Conservation (phyloP, 148 eudicot genomes). For the Talinum fruticosum region DNA sequence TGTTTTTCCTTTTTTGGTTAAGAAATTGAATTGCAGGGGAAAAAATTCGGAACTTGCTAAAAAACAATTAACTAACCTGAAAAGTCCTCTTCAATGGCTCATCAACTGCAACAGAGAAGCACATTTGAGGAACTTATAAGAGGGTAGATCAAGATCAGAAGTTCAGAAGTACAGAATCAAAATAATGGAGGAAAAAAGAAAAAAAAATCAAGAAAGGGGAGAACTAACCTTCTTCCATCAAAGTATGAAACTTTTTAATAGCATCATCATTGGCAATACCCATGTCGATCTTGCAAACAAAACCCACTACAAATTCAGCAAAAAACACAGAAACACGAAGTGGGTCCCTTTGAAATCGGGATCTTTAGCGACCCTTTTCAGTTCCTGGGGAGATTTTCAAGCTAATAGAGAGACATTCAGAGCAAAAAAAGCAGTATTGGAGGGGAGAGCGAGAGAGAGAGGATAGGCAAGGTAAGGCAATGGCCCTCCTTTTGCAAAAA, state of each 20-base stretch:
- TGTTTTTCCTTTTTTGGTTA: background rate
- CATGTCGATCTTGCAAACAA: constrained; percentile 25
- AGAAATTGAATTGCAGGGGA: background rate
- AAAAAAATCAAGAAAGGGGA: background rate
- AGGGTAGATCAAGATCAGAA: constrained; percentile 32
- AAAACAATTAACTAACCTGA: constrained; percentile 34
- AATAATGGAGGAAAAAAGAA: background rate
- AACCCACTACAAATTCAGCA: constrained; percentile 8
- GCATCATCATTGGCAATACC: constrained; percentile 52
- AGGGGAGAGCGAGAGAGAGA: too few species aligned
- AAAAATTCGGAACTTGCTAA: background rate
- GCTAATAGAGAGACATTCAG: background rate
- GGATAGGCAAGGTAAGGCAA: background rate
- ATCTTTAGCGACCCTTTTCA: constrained; percentile 26
- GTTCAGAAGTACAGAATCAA: background rate
- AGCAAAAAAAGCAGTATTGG: background rate
- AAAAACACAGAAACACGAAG: constrained; percentile 12
- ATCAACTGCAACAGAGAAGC: constrained; percentile 39
- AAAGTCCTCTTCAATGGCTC: constrained; percentile 48
- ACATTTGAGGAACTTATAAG: constrained; percentile 2
- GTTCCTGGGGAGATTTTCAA: background rate
- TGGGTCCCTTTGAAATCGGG: constrained; percentile 18
- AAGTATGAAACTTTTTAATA: constrained; percentile 58
- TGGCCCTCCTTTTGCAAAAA: background rate
- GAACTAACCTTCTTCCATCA: constrained; percentile 50